phyloP scores from a whole-genome alignment of 2,329 filamentous ascomycete species.

The Podosphaera aphanis region DNA sequence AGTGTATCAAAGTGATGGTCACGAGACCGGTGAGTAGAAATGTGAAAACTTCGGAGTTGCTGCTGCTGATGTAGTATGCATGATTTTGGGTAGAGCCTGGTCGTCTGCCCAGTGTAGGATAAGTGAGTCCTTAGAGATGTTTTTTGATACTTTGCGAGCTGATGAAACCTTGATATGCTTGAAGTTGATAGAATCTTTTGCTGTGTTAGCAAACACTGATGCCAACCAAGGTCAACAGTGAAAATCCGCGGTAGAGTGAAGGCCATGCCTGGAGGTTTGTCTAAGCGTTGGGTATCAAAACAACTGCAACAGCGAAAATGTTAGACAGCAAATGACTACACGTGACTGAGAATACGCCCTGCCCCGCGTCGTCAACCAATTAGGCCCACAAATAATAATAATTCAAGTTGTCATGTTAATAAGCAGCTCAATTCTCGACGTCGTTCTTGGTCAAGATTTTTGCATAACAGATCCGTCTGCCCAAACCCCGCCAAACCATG shows the following conservation, averaged over 20 bases:
- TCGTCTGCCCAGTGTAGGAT: not conserved
- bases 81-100: not conserved
- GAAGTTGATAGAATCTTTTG: not conserved
- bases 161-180: not conserved
- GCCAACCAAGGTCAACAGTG: not conserved
- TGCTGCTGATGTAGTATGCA: not conserved
- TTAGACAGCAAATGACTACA: not conserved
- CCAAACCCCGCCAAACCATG: not conserved
- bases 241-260: not conserved
- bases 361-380: not conserved
- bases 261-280: not conserved
- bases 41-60: slow-evolving; percentile 35
- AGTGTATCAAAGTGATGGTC: slow-evolving; percentile 97
- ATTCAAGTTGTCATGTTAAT: not conserved
- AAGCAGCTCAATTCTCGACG: not conserved
- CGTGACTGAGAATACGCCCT: not conserved
- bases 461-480: not conserved
- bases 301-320: not conserved
- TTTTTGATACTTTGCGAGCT: not conserved
- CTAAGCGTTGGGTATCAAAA: no score
- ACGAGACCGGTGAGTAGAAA: slow-evolving; percentile 33
- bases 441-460: not conserved
- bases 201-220: not conserved
- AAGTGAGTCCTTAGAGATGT: not conserved
- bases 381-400: not conserved